These are phyloP conservation scores for Lasiodiplodia theobromae DNA, from an alignment of 2,329 filamentous ascomycete species.

Conservation along the genomic window DNA sequence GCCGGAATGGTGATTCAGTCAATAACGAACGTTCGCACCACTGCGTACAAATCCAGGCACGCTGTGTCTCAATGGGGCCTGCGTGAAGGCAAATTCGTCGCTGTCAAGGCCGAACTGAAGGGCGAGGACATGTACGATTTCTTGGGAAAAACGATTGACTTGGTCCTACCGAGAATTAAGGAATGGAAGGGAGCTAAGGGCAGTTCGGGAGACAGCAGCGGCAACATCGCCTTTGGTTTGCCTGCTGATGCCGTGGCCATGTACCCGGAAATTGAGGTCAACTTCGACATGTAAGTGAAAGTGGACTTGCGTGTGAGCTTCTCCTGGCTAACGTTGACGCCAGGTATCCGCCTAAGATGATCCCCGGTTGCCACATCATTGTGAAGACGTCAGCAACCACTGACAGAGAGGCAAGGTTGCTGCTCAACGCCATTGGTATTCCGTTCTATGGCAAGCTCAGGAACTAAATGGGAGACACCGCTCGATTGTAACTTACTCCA, in stretches of 20 bases:
- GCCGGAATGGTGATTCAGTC: constrained; percentile 84
- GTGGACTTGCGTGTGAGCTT: no score
- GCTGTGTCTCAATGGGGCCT: constrained; percentile 80
- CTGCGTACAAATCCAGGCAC: constrained; percentile 72
- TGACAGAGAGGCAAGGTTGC: constrained; percentile 81
- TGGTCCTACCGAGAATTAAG: constrained; percentile 94
- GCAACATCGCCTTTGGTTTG: constrained; percentile 87
- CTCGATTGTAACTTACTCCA: constrained; percentile 10
- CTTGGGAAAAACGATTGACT: constrained; percentile 84
- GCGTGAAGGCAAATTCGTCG: constrained; percentile 72
- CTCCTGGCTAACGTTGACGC: constrained; percentile 44
- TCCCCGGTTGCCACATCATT: constrained; percentile 83
- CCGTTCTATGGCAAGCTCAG: constrained; percentile 82
- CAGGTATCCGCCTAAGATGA: constrained; percentile 74
- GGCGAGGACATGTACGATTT: constrained; percentile 90
- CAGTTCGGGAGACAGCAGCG: constrained; percentile 82
- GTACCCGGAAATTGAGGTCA: constrained; percentile 94
- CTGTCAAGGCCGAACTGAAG: constrained; percentile 77
- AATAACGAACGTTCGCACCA: constrained; percentile 78
- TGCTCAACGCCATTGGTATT: constrained; percentile 74
- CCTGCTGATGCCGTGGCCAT: constrained; percentile 75
- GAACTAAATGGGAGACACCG: constrained; percentile 46
- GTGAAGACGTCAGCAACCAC: constrained; percentile 85
- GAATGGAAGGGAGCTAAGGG: constrained; percentile 87
- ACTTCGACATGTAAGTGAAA: constrained; percentile 81